phyloP scores from a whole-genome alignment of 2,329 filamentous ascomycete genomes.

The Rhynchosporium secalis region DNA sequence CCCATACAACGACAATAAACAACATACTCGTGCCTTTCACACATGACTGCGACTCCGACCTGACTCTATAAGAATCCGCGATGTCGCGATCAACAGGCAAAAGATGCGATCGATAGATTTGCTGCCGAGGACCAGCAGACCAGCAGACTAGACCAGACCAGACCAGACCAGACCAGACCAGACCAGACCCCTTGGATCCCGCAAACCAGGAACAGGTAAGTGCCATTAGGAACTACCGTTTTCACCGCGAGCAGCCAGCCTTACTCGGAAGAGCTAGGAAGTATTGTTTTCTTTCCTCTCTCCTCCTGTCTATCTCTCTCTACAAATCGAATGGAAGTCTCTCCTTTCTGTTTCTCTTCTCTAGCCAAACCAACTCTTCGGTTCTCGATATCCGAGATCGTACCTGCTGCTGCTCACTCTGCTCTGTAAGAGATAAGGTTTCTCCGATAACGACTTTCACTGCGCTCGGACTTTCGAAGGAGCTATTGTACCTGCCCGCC shows the following conservation, averaged over 20 bases:
- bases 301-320: too few species aligned
- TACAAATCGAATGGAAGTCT: too few species aligned
- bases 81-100: not conserved
- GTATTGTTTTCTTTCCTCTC: not conserved
- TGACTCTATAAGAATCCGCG: not conserved
- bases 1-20: not conserved
- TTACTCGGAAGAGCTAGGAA: not conserved
- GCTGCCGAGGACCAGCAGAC: not conserved
- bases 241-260: not conserved
- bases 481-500: not conserved
- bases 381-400: not conserved
- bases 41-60: not conserved
- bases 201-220: not conserved
- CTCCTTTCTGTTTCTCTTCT: too few species aligned
- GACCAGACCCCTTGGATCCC: not conserved
- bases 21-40: not conserved
- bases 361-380: not conserved
- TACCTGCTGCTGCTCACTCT: constrained; percentile 44
- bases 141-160: not conserved
- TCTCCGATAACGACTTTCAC: too few species aligned
- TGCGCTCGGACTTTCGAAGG: constrained; percentile 6
- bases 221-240: not conserved
- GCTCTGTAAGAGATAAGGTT: constrained; percentile 37
- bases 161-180: not conserved
- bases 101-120: not conserved